phyloP scores from a whole-genome alignment of 768 basidiomycete species.

The Suillus weaverae region DNA sequence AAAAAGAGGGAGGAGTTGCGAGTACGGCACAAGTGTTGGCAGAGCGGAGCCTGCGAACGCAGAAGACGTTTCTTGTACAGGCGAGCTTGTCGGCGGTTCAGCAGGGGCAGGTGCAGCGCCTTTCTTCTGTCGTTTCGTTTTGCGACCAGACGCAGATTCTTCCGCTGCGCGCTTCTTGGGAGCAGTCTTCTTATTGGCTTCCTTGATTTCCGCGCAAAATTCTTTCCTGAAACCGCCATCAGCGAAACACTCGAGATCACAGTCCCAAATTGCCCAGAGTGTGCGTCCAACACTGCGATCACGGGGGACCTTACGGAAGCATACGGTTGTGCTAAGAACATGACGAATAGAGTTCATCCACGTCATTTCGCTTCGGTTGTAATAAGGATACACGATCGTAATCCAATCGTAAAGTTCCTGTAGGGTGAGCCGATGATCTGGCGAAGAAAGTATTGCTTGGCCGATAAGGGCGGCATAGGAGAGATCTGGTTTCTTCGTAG shows the following conservation, averaged over 20 bases:
- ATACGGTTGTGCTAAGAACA: conserved; percentile 88
- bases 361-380: conserved; percentile 88
- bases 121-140: conserved; percentile 49
- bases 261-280: conserved; percentile 85
- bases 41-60: conserved; percentile 19
- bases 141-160: conserved; percentile 38
- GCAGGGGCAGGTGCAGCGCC: conserved; percentile 15
- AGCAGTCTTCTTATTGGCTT: conserved; percentile 30
- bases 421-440: conserved; percentile 80
- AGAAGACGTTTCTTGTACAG: conserved; percentile 17
- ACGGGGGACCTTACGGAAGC: conserved; percentile 83
- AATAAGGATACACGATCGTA: conserved; percentile 89
- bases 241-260: conserved; percentile 79
- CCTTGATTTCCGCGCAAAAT: conserved; percentile 41
- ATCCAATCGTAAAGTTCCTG: conserved; percentile 98
- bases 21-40: conserved; percentile 21
- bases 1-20: conserved; percentile 41
- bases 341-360: conserved; percentile 99
- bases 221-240: conserved; percentile 80
- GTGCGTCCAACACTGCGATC: conserved; percentile 79
- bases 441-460: conserved; percentile 86
- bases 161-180: conserved; percentile 43
- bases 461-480: conserved; percentile 97
- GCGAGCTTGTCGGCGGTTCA: conserved; percentile 16
- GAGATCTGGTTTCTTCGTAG: conserved; percentile 73